Percentiles rank a stretch among this genome's conserved stretches.
Conservation (phyloP, 1,139 yeast genomes). For the Blastobotrys aristatus region DNA sequence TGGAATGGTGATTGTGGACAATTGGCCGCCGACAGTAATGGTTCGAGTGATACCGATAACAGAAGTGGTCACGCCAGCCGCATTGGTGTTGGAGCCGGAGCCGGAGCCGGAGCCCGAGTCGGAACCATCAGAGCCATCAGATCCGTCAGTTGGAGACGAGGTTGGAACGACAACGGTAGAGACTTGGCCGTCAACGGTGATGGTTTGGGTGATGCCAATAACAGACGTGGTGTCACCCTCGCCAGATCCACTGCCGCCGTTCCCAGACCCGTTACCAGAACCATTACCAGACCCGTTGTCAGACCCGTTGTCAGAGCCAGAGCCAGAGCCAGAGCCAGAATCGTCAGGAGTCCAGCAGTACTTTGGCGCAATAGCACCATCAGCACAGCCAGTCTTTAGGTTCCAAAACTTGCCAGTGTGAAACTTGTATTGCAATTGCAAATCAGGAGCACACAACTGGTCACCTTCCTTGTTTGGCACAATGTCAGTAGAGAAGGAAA, state of each 20-base stretch:
- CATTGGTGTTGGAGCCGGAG: not conserved
- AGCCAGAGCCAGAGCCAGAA: not conserved
- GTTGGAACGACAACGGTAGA: not conserved
- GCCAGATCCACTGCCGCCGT: not conserved
- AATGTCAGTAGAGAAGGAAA: slow-evolving; percentile 1
- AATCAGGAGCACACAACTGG: slow-evolving; percentile 3
- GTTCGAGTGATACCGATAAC: not conserved
- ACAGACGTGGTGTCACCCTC: not conserved
- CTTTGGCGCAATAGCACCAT: not conserved
- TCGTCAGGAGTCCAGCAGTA: slow-evolving; percentile 5
- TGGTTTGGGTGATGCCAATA: not conserved
- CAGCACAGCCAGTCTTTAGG: slow-evolving; percentile 3
- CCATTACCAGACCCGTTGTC: slow-evolving; percentile 3
- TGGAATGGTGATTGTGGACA: not conserved
- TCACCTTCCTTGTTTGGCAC: not conserved
- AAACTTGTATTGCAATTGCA: slow-evolving; percentile 3
- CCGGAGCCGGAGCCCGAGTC: not conserved
- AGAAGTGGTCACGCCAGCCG: not conserved
- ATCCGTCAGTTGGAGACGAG: not conserved
- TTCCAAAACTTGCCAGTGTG: not conserved
- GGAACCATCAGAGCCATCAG: not conserved
- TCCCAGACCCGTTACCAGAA: slow-evolving; percentile 3
- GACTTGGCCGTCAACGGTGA: not conserved
- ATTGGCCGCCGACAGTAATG: not conserved
- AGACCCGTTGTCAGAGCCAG: slow-evolving; percentile 1